Base-by-base conservation (phyloP, 176 grass and related monocot genomes). In the Melocanna baccifera region DNA sequence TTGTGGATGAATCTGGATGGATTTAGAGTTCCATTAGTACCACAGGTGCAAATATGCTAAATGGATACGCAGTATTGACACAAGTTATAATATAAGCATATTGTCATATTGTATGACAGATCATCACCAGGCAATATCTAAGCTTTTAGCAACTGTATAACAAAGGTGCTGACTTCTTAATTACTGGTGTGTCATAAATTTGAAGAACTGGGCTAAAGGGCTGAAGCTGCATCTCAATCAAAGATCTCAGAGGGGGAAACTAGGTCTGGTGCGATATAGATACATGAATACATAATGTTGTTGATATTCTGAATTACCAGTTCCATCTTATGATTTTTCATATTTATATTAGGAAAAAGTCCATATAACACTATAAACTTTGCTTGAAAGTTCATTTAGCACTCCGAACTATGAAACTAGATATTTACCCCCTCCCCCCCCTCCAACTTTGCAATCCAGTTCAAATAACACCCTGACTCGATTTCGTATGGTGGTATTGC, bases 1-100 rank as follows among this genome's bases (percentile, higher is more conserved):
- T 98, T 34, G 71, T 93, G 16, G 87, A 98, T 5, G 96, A 98
- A 76, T 98, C 79, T 85, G 71, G 1, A 79, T 18, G 20, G 14
- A 63, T 83, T 69, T 65, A 4, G 3, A 86, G 32, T 72, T 32
- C 57, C 55, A 39, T 91, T 71, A 86, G 83, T 84, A 65, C 16
- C 34, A 30, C 2, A 71, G 1, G 12, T 28, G 43, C 20, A 68
- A 67, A 80, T 74, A 84, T 75, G 32, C 12, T 71, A 57, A 58
- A 51, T 56, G 26, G 6, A 25, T 30, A 51, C 30, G 19, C 12
- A 11, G 16, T 59, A 57, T 25, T 39, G 34, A 16, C 12, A 52
- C 46, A 79, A 65, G 23, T 41, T 12, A 9, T 23, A 50, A 50
- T 7, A 18, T 48, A 56, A 77, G 4, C 16, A 69, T 67, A 47